Percentiles rank a stretch among this genome's conserved stretches.
Conservation (phyloP, 2,329 filamentous ascomycete species). For the Fusarium longipes region DNA sequence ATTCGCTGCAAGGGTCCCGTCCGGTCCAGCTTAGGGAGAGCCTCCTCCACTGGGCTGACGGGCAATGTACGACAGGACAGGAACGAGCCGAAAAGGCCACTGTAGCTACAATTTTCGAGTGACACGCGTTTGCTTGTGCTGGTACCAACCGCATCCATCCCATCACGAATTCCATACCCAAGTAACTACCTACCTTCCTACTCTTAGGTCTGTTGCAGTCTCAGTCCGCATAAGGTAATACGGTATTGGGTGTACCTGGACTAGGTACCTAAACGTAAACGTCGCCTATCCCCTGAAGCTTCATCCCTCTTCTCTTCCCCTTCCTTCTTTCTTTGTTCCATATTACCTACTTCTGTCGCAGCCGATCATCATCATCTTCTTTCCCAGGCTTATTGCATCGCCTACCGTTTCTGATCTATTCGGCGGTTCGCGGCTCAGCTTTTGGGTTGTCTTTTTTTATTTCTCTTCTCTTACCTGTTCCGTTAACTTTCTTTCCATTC, state of each 20-base stretch:
- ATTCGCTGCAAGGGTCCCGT: slow-evolving; percentile 33
- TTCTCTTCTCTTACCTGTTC: slow-evolving; percentile 28
- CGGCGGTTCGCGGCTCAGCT: slow-evolving; percentile 36
- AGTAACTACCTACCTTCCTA: too few species aligned
- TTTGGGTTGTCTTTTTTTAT: slow-evolving; percentile 32
- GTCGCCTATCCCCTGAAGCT: slow-evolving; percentile 43
- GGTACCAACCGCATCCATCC: slow-evolving; percentile 24
- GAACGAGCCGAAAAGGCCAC: slow-evolving; percentile 51
- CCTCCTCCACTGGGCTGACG: slow-evolving; percentile 30
- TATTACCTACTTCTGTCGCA: slow-evolving; percentile 33
- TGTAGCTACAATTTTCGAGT: slow-evolving; percentile 53
- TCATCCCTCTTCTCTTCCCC: slow-evolving; percentile 33
- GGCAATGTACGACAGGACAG: slow-evolving; percentile 7
- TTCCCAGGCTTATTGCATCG: slow-evolving; percentile 22
- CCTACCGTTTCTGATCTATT: slow-evolving; percentile 21
- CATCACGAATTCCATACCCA: slow-evolving; percentile 33
- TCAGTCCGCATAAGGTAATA: slow-evolving; percentile 29
- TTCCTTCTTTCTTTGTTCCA: slow-evolving; percentile 27
- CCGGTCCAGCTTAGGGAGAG: background rate
- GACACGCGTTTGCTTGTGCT: slow-evolving; percentile 23
- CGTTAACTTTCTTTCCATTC: slow-evolving; percentile 23
- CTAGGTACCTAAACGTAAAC: too few species aligned
- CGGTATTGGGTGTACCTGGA: slow-evolving; percentile 13
- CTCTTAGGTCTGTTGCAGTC: slow-evolving; percentile 7
- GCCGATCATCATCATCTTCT: slow-evolving; percentile 18